phyloP scores from a whole-genome alignment of 1,139 yeast species.

The Geotrichum fermentans region DNA sequence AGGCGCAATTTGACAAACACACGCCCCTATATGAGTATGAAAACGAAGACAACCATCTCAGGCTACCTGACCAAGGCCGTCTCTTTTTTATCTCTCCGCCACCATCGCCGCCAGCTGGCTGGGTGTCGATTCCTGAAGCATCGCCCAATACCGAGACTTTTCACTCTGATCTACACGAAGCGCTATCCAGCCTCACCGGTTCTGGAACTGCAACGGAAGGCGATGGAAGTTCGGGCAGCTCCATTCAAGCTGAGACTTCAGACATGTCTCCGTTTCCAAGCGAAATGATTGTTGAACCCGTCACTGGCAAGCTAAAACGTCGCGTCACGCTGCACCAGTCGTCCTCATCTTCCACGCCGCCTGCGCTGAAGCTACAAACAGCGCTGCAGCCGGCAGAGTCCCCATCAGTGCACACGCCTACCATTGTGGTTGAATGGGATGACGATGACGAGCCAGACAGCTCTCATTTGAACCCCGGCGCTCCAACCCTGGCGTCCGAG shows the following conservation, averaged over 20 bases:
- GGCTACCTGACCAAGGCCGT: conserved; percentile 41
- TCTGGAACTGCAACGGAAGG: conserved; percentile 1
- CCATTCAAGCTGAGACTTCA: conserved; percentile 2
- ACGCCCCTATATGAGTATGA: conserved; percentile 25
- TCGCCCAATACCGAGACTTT: conserved; percentile 32
- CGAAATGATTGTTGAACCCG: conserved; percentile 8
- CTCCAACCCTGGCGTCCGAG: neutral
- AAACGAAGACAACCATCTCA: conserved; percentile 27
- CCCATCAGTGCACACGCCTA: conserved; percentile 24
- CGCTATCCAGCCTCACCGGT: conserved; percentile 19
- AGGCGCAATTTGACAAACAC: conserved; percentile 25
- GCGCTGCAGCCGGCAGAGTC: neutral
- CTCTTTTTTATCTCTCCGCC: conserved; percentile 44
- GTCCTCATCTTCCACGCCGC: neutral
- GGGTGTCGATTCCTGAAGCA: conserved; percentile 39
- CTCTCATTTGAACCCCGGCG: neutral
- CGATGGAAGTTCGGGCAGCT: neutral
- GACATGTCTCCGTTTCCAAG: conserved; percentile 10
- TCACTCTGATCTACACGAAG: conserved; percentile 23
- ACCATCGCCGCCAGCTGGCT: conserved; percentile 43
- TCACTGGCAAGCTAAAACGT: conserved; percentile 22
- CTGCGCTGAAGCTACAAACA: neutral
- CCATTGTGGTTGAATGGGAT: conserved; percentile 34
- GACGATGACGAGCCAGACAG: conserved; percentile 31
- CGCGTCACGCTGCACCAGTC: conserved; percentile 28